Evolutionary conservation across 2,329 filamentous ascomycete genomes (phyloP).

Genomic region (Alternaria incomplexa): DNA sequence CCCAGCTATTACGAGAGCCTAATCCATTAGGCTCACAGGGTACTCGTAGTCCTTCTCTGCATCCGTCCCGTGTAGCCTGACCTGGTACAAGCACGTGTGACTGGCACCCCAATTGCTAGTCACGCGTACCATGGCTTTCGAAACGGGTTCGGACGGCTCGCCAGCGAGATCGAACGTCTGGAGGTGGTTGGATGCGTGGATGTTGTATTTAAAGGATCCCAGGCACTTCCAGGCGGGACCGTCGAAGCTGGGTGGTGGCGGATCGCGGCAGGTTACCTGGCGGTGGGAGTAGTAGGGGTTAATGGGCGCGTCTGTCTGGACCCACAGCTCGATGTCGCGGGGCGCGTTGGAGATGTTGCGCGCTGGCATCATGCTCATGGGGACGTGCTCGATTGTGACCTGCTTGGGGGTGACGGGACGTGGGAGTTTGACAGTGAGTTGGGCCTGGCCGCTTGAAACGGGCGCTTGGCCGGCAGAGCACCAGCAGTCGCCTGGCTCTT

Average conservation of each 20-base stretch:
- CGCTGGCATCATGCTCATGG: slow-evolving; percentile 42
- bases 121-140: slow-evolving; percentile 49
- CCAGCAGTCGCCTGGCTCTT: slow-evolving; percentile 86
- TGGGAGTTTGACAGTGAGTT: slow-evolving; percentile 64
- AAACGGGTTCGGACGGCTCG: slow-evolving; percentile 34
- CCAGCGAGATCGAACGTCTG: slow-evolving; percentile 50
- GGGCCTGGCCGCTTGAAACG: slow-evolving; percentile 61
- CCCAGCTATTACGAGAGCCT: slow-evolving; percentile 4
- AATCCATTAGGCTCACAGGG: slow-evolving; percentile 24
- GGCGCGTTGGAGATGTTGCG: slow-evolving; percentile 52
- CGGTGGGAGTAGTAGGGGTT: slow-evolving; percentile 26
- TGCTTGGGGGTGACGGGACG: slow-evolving; percentile 47
- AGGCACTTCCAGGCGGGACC: slow-evolving; percentile 48
- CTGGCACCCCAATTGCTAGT: slow-evolving; percentile 52
- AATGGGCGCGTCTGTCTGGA: slow-evolving; percentile 38
- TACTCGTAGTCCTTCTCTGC: slow-evolving; percentile 26
- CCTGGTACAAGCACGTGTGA: slow-evolving; percentile 56
- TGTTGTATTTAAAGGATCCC: slow-evolving; percentile 50
- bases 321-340: slow-evolving; percentile 54
- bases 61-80: slow-evolving; percentile 51
- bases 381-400: slow-evolving; percentile 56
- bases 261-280: slow-evolving; percentile 16
- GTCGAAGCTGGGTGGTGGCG: slow-evolving; percentile 9
- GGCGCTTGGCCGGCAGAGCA: slow-evolving; percentile 64
- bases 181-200: slow-evolving; percentile 49